phyloP scores from a whole-genome alignment of 176 grass and related monocot genomes.

The Zea luxurians region DNA sequence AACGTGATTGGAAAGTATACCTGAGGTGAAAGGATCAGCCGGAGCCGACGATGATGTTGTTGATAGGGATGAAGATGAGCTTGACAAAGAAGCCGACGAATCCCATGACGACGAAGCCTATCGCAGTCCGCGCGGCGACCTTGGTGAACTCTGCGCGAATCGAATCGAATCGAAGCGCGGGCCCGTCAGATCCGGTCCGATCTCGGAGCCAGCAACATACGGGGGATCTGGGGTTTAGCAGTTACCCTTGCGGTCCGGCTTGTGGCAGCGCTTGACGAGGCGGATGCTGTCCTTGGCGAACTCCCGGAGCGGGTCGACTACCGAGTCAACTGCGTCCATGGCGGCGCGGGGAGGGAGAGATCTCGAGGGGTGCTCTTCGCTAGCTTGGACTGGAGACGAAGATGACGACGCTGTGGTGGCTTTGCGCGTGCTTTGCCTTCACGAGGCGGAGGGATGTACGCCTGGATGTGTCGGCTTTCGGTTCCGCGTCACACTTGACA shows the following conservation, averaged over 20 bases:
- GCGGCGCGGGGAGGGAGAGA: conserved; percentile 26
- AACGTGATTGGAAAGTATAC: not conserved
- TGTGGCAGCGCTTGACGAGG: conserved; percentile 99
- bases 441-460: not conserved
- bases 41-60: conserved; percentile 94
- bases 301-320: conserved; percentile 85
- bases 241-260: conserved; percentile 90
- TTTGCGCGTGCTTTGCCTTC: conserved; percentile 32
- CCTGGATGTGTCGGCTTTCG: not conserved
- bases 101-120: conserved; percentile 91
- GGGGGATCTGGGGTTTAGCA: conserved; percentile 7
- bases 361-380: not conserved
- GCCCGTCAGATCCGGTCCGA: conserved; percentile 28
- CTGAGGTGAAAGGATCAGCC: conserved; percentile 44
- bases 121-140: conserved; percentile 73
- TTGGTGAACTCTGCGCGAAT: conserved; percentile 69
- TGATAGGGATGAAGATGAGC: conserved; percentile 96
- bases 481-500: not conserved
- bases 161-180: not conserved
- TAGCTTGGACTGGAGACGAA: not conserved
- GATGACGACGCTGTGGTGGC: conserved; percentile 9
- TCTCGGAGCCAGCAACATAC: not conserved
- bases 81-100: conserved; percentile 97
- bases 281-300: conserved; percentile 98
- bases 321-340: conserved; percentile 96